Evolutionary conservation across 805 yeast species (phyloP).

Genomic region (Geotrichum ghanense): DNA sequence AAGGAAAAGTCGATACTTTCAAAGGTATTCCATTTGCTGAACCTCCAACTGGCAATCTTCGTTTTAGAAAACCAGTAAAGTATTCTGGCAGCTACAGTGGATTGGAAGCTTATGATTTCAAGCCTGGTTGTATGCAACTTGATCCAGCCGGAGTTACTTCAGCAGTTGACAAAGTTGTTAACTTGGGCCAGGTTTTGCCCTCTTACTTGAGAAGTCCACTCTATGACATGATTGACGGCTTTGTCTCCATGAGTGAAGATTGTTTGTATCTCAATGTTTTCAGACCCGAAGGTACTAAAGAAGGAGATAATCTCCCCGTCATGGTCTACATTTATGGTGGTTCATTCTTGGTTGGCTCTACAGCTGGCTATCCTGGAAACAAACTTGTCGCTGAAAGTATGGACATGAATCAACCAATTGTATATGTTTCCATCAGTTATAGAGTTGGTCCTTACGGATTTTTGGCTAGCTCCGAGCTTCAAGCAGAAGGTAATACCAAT

Average conservation of each 20-base stretch:
- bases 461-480: constrained; percentile 15
- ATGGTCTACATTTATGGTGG: constrained; percentile 30
- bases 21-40: constrained; percentile 21
- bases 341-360: constrained; percentile 24
- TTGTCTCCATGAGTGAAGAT: constrained; percentile 16
- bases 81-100: constrained; percentile 10
- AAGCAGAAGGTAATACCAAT: constrained; percentile 21
- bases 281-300: constrained; percentile 14
- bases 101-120: constrained; percentile 13
- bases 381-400: constrained; percentile 11
- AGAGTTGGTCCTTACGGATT: constrained; percentile 30
- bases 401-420: constrained; percentile 1
- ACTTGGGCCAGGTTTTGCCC: background rate
- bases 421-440: constrained; percentile 24
- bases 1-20: background rate
- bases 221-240: constrained; percentile 17
- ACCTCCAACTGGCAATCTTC: constrained; percentile 20
- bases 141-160: background rate
- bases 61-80: constrained; percentile 20
- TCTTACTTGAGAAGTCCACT: constrained; percentile 10
- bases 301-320: constrained; percentile 15
- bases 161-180: background rate
- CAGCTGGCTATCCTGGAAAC: constrained; percentile 13
- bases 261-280: constrained; percentile 24
- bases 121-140: background rate